Evolutionary conservation across 768 basidiomycete species (phyloP).

Genomic region (Mycena capillaripes): DNA sequence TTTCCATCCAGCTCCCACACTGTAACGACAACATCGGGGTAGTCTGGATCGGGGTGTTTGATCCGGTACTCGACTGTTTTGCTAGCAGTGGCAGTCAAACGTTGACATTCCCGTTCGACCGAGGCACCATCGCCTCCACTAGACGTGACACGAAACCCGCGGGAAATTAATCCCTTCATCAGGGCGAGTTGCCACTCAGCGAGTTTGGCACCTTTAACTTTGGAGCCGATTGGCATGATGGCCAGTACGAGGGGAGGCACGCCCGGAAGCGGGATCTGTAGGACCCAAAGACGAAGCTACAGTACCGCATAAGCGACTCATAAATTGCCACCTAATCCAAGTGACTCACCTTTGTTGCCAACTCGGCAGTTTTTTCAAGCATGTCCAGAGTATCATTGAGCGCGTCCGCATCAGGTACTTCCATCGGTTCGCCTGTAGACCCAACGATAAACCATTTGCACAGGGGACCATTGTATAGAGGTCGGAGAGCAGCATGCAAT

Average conservation of each 20-base stretch:
- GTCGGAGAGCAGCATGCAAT: conserved; percentile 34
- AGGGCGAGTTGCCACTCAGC: neutral
- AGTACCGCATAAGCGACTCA: neutral
- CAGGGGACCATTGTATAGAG: conserved; percentile 28
- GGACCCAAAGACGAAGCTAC: conserved; percentile 41
- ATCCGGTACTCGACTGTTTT: neutral
- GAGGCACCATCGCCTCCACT: conserved; percentile 13
- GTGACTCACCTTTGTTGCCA: conserved; percentile 9
- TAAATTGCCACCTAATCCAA: neutral
- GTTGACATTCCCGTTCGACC: conserved; percentile 17
- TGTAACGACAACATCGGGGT: neutral
- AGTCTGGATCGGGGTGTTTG: neutral
- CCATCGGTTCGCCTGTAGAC: conserved; percentile 28
- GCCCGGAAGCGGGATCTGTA: conserved; percentile 43
- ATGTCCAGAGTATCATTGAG: neutral
- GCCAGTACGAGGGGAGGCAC: conserved; percentile 42
- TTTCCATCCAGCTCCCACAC: conserved; percentile 10
- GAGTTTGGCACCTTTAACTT: conserved; percentile 5
- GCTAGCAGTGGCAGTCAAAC: neutral
- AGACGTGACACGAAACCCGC: conserved; percentile 1
- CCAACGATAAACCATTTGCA: conserved; percentile 41
- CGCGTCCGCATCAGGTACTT: conserved; percentile 31
- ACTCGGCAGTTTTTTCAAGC: neutral
- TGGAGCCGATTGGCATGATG: neutral
- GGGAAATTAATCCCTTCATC: conserved; percentile 6